A percentile compares a stretch with the other conserved stretches of the same genome.
Conservation (phyloP, 306 rosid genomes). For the Sicyos edulis region DNA sequence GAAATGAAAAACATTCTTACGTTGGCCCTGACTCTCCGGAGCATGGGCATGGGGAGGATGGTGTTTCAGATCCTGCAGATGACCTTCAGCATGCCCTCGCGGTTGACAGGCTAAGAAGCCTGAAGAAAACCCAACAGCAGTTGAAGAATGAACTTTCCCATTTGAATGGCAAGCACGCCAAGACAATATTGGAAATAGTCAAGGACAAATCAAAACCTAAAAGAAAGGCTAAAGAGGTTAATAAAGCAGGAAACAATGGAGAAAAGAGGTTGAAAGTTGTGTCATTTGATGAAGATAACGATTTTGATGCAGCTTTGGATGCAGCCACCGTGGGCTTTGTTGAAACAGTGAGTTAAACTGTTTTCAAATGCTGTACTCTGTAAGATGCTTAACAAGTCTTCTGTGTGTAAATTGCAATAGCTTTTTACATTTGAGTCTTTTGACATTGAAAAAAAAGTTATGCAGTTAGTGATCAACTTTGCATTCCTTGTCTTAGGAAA, state of each 20-base stretch:
- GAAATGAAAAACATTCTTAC: constrained; percentile 28
- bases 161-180: constrained; percentile 30
- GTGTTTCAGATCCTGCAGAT: constrained; percentile 23
- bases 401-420: neutral
- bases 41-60: constrained; percentile 29
- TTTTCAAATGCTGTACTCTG: constrained; percentile 8
- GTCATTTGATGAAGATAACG: constrained; percentile 70
- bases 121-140: constrained; percentile 56
- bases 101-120: constrained; percentile 61
- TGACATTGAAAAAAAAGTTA: neutral
- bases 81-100: constrained; percentile 71
- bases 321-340: constrained; percentile 89
- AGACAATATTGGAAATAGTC: constrained; percentile 44
- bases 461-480: constrained; percentile 29
- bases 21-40: constrained; percentile 32
- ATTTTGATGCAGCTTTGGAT: constrained; percentile 81
- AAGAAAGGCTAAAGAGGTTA: constrained; percentile 51
- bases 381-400: constrained; percentile 13
- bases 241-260: constrained; percentile 27
- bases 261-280: constrained; percentile 55
- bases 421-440: neutral
- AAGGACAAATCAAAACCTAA: constrained; percentile 55
- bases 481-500: constrained; percentile 51
- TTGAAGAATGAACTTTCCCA: constrained; percentile 55
- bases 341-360: constrained; percentile 71